phyloP scores from a whole-genome alignment of 192 early-diverging fungal genomes.

The Backusella psychrophila region DNA sequence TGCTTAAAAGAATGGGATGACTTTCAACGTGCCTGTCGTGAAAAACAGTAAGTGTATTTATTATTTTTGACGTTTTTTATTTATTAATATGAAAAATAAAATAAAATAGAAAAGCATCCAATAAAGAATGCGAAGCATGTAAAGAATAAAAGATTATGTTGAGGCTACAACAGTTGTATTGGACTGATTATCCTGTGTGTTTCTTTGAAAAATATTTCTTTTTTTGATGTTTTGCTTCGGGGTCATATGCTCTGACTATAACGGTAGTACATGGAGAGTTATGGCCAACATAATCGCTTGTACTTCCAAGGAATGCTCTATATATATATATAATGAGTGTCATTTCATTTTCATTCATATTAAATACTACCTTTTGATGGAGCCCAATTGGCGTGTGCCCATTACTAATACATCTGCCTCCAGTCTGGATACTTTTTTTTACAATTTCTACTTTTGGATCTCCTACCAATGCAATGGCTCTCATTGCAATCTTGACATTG shows the following conservation, averaged over 20 bases:
- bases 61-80: not conserved
- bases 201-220: not conserved
- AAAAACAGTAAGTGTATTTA: constrained; percentile 37
- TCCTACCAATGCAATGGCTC: constrained; percentile 52
- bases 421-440: constrained; percentile 52
- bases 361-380: constrained; percentile 37
- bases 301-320: constrained; percentile 43
- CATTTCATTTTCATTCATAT: not conserved
- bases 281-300: constrained; percentile 45
- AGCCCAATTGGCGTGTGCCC: constrained; percentile 57
- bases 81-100: not conserved
- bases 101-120: constrained; percentile 4
- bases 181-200: not conserved
- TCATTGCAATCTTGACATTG: constrained; percentile 21
- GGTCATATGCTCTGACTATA: constrained; percentile 21
- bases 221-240: constrained; percentile 7
- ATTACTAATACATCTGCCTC: constrained; percentile 55
- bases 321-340: not conserved
- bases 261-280: constrained; percentile 38
- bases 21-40: constrained; percentile 54
- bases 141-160: not conserved
- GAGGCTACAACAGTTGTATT: not conserved
- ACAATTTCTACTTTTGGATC: constrained; percentile 61
- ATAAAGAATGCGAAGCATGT: not conserved
- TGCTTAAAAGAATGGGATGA: constrained; percentile 64